phyloP scores from a whole-genome alignment of 371 early-diverging fungal genomes.

The Mucor ambiguus region DNA sequence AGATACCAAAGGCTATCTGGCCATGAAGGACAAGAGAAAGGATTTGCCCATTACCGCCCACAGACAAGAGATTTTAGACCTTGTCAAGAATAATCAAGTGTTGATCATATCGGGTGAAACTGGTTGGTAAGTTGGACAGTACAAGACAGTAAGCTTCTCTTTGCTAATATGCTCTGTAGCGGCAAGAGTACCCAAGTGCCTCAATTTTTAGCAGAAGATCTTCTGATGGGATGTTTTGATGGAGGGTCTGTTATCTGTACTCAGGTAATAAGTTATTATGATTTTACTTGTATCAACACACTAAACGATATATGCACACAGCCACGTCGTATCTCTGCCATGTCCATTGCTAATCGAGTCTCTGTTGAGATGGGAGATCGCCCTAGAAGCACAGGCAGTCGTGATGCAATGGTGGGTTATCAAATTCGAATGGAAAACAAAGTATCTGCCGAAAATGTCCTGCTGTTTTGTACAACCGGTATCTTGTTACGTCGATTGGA shows the following conservation, averaged over 20 bases:
- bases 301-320: neutral
- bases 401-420: conserved; percentile 78
- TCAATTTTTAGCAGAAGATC: conserved; percentile 78
- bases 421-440: conserved; percentile 78
- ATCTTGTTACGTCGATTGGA: conserved; percentile 73
- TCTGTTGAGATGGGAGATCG: conserved; percentile 76
- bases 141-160: no score
- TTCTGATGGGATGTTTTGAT: conserved; percentile 35
- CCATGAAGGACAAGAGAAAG: conserved; percentile 56
- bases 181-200: conserved; percentile 96
- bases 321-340: conserved; percentile 95
- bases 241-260: conserved; percentile 79
- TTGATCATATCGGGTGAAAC: conserved; percentile 90
- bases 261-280: conserved; percentile 56
- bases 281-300: no score
- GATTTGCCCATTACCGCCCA: conserved; percentile 66
- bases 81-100: conserved; percentile 63
- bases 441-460: conserved; percentile 56
- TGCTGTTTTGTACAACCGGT: conserved; percentile 79
- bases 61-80: conserved; percentile 55
- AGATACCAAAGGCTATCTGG: conserved; percentile 33
- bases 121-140: conserved; percentile 52
- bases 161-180: conserved; percentile 20
- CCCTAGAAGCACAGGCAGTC: conserved; percentile 50
- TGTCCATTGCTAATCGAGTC: conserved; percentile 90